These are phyloP conservation scores for Neophaeococcomyces aloes DNA, from an alignment of 2,329 filamentous ascomycete species.

Conservation along the genomic window DNA sequence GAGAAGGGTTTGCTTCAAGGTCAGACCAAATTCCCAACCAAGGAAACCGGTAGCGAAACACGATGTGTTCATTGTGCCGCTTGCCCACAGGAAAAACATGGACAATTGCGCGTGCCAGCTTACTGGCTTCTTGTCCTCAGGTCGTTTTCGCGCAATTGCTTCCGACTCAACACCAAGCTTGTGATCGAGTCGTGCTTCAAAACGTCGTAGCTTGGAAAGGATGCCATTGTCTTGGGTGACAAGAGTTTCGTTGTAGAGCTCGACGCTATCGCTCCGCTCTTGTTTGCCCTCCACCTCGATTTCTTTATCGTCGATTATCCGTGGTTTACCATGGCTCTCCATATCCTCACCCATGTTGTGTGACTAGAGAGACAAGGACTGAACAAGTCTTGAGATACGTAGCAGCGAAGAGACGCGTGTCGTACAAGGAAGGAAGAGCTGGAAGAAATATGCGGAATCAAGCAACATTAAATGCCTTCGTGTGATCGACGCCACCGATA, in stretches of 20 bases:
- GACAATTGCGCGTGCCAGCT: conserved; percentile 28
- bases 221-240: conserved; percentile 15
- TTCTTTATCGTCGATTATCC: not conserved
- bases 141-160: conserved; percentile 37
- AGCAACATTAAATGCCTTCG: not conserved
- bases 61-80: conserved; percentile 33
- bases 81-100: conserved; percentile 37
- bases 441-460: not conserved
- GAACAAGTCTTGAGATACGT: too few species aligned
- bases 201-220: conserved; percentile 14
- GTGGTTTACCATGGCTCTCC: not conserved
- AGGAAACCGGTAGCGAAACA: conserved; percentile 23
- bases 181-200: conserved; percentile 35
- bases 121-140: conserved; percentile 35
- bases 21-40: conserved; percentile 23
- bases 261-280: not conserved
- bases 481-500: not conserved
- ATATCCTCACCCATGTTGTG: not conserved
- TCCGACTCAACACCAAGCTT: conserved; percentile 40
- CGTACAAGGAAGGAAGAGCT: not conserved
- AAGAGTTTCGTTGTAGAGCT: conserved; percentile 15
- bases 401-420: too few species aligned
- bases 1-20: conserved; percentile 20
- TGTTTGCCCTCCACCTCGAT: not conserved
- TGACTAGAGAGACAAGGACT: too few species aligned